Evolutionary conservation across 108 stramenopile species (phyloP).

Genomic region (Cylindrotheca closterium): DNA sequence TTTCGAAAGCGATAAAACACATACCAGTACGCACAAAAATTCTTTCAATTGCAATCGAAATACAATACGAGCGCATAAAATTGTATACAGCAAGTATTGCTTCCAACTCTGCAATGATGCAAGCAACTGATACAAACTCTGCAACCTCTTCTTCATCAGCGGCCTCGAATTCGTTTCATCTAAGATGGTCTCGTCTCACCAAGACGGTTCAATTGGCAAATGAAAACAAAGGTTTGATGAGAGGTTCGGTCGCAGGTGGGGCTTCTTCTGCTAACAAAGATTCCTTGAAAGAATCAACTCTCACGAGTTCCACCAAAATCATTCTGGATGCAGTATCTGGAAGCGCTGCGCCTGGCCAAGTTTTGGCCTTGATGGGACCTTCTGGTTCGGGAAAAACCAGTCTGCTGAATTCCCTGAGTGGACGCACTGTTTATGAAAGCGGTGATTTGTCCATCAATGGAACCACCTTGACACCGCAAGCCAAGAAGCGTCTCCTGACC

Average conservation of each 20-base stretch:
- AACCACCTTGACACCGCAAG: conserved; percentile 10
- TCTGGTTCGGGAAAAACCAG: conserved; percentile 70
- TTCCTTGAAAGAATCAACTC: conserved; percentile 4
- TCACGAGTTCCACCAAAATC: too few species aligned
- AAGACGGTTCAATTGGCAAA: conserved; percentile 46
- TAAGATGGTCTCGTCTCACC: conserved; percentile 44
- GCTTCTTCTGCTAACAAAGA: not conserved
- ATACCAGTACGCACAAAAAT: too few species aligned
- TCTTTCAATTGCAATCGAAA: too few species aligned
- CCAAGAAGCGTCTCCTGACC: conserved; percentile 54
- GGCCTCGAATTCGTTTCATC: conserved; percentile 5
- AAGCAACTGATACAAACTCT: too few species aligned
- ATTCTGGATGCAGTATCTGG: conserved; percentile 67
- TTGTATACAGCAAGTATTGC: too few species aligned
- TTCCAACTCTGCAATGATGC: too few species aligned
- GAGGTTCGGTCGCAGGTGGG: conserved; percentile 38
- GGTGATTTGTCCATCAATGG: conserved; percentile 64
- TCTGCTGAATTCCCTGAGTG: conserved; percentile 60
- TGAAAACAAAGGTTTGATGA: conserved; percentile 28
- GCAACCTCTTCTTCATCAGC: not conserved
- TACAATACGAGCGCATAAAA: too few species aligned
- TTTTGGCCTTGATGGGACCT: conserved; percentile 74
- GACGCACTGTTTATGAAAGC: conserved; percentile 46
- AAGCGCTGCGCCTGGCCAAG: conserved; percentile 61
- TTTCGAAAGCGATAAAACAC: too few species aligned